phyloP scores from a whole-genome alignment of 306 rosid species.

The Citrullus mucosospermus region DNA sequence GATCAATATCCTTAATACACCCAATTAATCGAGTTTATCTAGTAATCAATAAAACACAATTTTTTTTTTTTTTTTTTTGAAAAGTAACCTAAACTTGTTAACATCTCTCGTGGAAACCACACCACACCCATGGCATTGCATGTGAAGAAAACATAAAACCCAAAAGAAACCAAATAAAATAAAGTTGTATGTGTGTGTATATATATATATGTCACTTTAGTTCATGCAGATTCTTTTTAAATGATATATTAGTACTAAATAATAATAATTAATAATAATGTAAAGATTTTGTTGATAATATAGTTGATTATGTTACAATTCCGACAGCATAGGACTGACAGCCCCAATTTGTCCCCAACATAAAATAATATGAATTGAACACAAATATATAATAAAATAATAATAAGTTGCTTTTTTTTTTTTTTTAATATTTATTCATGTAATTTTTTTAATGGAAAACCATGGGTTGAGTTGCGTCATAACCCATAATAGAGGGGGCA shows the following conservation, averaged over 20 bases:
- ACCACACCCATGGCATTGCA: background rate
- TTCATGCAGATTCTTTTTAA: background rate
- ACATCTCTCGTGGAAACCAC: background rate
- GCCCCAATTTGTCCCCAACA: background rate
- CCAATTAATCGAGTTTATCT: too few relatives aligned
- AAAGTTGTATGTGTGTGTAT: background rate
- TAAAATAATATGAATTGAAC: background rate
- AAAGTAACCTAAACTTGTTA: too few relatives aligned
- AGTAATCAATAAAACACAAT: too few relatives aligned
- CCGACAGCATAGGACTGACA: slow-evolving; percentile 3
- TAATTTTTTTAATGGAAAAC: background rate
- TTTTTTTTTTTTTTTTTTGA: too few relatives aligned
- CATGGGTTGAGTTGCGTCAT: background rate
- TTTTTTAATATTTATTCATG: background rate
- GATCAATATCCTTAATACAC: too few relatives aligned
- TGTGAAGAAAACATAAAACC: background rate
- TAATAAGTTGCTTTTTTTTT: background rate
- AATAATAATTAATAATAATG: background rate
- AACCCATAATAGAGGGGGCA: background rate
- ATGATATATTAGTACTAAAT: background rate
- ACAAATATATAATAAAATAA: background rate
- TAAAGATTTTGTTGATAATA: background rate
- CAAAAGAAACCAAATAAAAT: background rate
- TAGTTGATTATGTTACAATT: background rate
- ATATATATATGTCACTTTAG: background rate